A percentile compares a stretch with the other conserved stretches of the same genome.
Conservation (phyloP, 1,139 yeast genomes). For the Hyphopichia burtonii region DNA sequence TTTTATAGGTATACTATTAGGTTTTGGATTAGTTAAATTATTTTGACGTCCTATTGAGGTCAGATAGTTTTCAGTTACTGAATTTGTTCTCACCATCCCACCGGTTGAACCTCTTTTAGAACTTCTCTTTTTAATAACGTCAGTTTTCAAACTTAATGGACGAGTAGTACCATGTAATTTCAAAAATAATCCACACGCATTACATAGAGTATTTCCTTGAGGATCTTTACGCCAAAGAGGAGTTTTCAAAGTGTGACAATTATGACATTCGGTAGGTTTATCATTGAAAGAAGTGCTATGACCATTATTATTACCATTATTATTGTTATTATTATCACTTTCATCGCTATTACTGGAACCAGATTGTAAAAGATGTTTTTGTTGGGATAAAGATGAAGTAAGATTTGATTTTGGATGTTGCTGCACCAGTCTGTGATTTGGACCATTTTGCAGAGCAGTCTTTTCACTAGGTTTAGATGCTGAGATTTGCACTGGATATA, state of each 20-base stretch:
- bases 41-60: background rate
- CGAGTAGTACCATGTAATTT: constrained; percentile 59
- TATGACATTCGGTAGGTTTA: constrained; percentile 32
- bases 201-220: constrained; percentile 54
- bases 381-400: constrained; percentile 27
- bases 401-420: constrained; percentile 28
- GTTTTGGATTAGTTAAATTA: background rate
- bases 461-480: constrained; percentile 6
- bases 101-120: constrained; percentile 1
- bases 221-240: constrained; percentile 61
- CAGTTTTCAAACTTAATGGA: constrained; percentile 74
- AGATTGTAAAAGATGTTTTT: constrained; percentile 7
- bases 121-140: constrained; percentile 77
- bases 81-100: no score
- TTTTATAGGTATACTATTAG: background rate
- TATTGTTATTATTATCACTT: constrained; percentile 3
- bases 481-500: constrained; percentile 4
- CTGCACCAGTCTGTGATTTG: no score
- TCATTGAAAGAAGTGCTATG: constrained; percentile 2
- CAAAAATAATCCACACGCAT: constrained; percentile 59
- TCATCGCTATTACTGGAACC: constrained; percentile 2
- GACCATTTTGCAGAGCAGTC: constrained; percentile 2
- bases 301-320: constrained; percentile 3
- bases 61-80: background rate
- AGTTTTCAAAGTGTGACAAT: constrained; percentile 57